A percentile compares a stretch with the other conserved stretches of the same genome.
These are phyloP conservation scores for Fulvia fulva DNA, from an alignment of 2,329 filamentous ascomycete genomes.

Conservation along the genomic window DNA sequence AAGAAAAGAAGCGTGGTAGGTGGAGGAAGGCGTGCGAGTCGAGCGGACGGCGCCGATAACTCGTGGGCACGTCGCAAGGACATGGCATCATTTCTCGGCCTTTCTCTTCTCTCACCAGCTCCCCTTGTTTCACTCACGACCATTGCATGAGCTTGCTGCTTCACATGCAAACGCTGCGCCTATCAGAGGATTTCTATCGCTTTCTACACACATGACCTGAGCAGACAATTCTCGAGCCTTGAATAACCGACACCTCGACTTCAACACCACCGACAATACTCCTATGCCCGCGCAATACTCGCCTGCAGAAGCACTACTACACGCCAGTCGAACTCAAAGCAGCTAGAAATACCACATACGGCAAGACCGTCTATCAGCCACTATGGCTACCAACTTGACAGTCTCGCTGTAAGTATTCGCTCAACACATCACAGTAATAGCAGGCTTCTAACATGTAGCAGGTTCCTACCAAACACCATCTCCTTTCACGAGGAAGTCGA, in stretches of 20 bases:
- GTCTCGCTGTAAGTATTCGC: conserved; percentile 32
- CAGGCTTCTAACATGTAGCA: conserved; percentile 37
- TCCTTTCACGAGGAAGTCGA: conserved; percentile 65
- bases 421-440: not conserved
- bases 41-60: too few species aligned
- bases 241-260: not conserved
- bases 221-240: not conserved
- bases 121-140: not conserved
- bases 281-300: not conserved
- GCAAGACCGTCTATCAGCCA: conserved; percentile 6
- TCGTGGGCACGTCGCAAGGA: not conserved
- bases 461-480: conserved; percentile 88
- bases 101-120: not conserved
- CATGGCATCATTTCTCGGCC: not conserved
- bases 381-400: conserved; percentile 28
- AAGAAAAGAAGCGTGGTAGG: not conserved
- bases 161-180: conserved; percentile 8
- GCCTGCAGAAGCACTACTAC: not conserved
- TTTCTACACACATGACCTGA: not conserved
- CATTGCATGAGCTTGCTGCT: not conserved
- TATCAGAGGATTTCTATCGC: not conserved
- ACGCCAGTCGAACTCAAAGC: not conserved
- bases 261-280: not conserved
- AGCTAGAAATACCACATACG: not conserved
- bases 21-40: not conserved